Base-by-base conservation (phyloP, 768 basidiomycete species). In the Mycena rebaudengoi region DNA sequence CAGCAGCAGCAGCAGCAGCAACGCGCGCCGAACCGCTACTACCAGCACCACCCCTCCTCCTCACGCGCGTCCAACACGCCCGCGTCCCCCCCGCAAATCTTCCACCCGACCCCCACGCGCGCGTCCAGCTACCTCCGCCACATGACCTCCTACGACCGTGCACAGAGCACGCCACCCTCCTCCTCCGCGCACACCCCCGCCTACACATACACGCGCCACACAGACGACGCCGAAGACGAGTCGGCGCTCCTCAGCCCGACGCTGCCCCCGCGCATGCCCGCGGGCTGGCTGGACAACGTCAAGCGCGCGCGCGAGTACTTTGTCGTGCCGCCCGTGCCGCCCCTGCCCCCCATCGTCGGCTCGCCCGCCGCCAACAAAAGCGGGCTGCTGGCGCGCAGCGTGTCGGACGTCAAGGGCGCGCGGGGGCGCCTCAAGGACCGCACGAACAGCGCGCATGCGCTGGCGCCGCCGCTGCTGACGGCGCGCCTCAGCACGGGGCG, bases 61-160 rank as follows among this genome's bases (percentile, higher is more conserved):
- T 81, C 29, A 74, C 80, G n/a, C 65, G 73, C 23, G 75, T 79
- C 54, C 78, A 77, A 61, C 63, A 77, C 51, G 75, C 74, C 35
- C 66, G 71, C 14, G 73, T 76, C 62, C 13, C 74, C 69, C 14
- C 68, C 65, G 41, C 66, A 64, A 57, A 60, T 33, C 35, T 64
- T 69, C 54, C 69, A 59, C 21, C 82, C 81, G 1, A 77, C 72
- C 21, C 82, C 85, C 11, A 84, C 84, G 25, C 85, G 85, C 52
- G 90, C 91, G 4, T 84, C 85, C 5, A 86, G 87, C 6, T 89
- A 91, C 70, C 83, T 94, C 12, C 86, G 91, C 30, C 91, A 92
- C 72, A 91, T 94, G 81, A 85, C 85, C 1, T 92, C 91, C 35
- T 69, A 60, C 48, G 69, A 68, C 21, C 66, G 69, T 11, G 62